These are phyloP conservation scores for Coemansia sp. DNA, from an alignment of 192 early-diverging fungal genomes.

Conservation along the genomic window DNA sequence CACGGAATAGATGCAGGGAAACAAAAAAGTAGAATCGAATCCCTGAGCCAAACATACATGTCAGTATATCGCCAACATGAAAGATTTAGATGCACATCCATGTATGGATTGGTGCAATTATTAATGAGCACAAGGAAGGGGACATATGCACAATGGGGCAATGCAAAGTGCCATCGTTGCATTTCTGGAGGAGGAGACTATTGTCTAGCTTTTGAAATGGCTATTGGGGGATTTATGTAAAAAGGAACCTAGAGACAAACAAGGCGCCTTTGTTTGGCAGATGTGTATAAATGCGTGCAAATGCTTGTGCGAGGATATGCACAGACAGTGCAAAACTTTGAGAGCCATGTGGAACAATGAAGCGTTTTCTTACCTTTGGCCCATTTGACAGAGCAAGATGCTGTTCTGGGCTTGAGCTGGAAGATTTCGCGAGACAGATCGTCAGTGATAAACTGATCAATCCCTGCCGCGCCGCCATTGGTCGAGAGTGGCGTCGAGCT, in stretches of 20 bases:
- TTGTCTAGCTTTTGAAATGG: not conserved
- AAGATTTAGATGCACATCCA: too few species aligned
- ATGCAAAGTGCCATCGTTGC: too few species aligned
- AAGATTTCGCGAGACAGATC: conserved; percentile 37
- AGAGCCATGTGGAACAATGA: not conserved
- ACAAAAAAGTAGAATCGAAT: conserved; percentile 6
- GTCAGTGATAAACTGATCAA: conserved; percentile 13
- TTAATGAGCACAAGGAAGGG: too few species aligned
- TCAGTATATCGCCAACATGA: not conserved
- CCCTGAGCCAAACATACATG: conserved; percentile 9
- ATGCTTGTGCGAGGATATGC: not conserved
- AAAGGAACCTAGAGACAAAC: not conserved
- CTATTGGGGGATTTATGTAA: not conserved
- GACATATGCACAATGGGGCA: too few species aligned
- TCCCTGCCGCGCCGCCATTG: not conserved
- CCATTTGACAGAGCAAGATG: conserved; percentile 43
- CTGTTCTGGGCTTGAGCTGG: conserved; percentile 18
- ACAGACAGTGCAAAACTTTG: not conserved
- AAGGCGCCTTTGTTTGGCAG: not conserved
- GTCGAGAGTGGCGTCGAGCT: conserved; percentile 5
- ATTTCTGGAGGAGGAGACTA: not conserved
- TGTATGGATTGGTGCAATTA: too few species aligned
- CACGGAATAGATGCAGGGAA: conserved; percentile 3
- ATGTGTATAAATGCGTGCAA: not conserved
- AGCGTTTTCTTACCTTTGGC: conserved; percentile 36